Evolutionary conservation across 768 basidiomycete genomes (phyloP).

Genomic region (Suillus subalutaceus): DNA sequence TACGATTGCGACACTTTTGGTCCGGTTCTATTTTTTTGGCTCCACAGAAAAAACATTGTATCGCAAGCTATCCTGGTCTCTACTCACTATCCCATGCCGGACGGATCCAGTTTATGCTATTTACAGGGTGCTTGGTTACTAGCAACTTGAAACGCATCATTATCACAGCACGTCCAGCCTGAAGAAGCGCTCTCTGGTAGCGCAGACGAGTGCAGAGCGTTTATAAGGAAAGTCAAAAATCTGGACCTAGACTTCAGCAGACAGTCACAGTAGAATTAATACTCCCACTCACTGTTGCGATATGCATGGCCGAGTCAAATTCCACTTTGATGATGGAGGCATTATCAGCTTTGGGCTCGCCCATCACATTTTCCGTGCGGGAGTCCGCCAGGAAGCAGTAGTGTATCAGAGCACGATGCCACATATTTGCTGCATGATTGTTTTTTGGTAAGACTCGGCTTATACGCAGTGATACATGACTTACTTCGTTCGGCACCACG

Average conservation of each 20-base stretch:
- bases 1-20: neutral
- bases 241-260: slow-evolving; percentile 12
- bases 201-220: slow-evolving; percentile 19
- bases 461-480: slow-evolving; percentile 17
- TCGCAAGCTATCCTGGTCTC: neutral
- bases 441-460: neutral
- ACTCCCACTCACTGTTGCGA: slow-evolving; percentile 19
- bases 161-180: slow-evolving; percentile 23
- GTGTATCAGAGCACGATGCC: slow-evolving; percentile 39
- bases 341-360: slow-evolving; percentile 44
- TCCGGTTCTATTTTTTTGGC: neutral
- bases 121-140: neutral
- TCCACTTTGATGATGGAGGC: slow-evolving; percentile 30
- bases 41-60: neutral
- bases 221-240: slow-evolving; percentile 31
- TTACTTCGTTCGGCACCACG: slow-evolving; percentile 44
- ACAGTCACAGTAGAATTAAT: no score
- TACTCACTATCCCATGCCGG: no score
- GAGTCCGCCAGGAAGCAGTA: slow-evolving; percentile 47
- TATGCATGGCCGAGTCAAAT: slow-evolving; percentile 22
- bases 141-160: neutral
- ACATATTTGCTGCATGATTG: slow-evolving; percentile 17
- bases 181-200: slow-evolving; percentile 27
- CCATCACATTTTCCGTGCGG: slow-evolving; percentile 43
- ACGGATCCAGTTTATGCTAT: neutral